Evolutionary conservation across 2,329 filamentous ascomycete genomes (phyloP).

Genomic region (Elsinoe arachidis): DNA sequence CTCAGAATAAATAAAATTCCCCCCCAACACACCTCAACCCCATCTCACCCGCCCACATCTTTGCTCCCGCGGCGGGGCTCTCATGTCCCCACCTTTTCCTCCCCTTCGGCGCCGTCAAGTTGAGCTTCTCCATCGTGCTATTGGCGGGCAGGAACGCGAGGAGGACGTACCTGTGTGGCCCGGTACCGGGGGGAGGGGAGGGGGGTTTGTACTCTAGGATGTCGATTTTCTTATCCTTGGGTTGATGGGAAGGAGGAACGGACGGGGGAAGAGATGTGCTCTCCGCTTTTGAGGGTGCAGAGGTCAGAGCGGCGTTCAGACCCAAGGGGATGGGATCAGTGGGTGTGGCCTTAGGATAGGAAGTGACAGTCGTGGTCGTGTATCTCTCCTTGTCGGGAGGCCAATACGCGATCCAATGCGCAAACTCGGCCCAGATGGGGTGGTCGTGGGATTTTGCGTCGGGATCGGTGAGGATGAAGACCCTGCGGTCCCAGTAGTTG

Average conservation of each 20-base stretch:
- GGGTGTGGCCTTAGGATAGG: too few species aligned
- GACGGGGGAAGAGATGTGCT: background rate
- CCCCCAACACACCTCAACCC: constrained; percentile 39
- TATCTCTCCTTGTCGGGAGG: constrained; percentile 18
- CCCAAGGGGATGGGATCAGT: too few species aligned
- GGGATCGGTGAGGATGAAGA: constrained; percentile 48
- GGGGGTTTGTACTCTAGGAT: constrained; percentile 46
- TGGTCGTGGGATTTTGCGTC: constrained; percentile 48
- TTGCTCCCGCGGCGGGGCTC: constrained; percentile 41
- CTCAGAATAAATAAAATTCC: constrained; percentile 41
- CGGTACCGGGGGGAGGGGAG: constrained; percentile 46
- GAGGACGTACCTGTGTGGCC: constrained; percentile 51
- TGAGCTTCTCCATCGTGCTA: constrained; percentile 33
- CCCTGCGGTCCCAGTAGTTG: constrained; percentile 33
- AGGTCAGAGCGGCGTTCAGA: too few species aligned
- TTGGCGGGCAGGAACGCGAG: constrained; percentile 41
- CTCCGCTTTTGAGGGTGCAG: too few species aligned
- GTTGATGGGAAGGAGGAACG: background rate
- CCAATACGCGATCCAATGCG: constrained; percentile 45
- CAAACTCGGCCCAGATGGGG: constrained; percentile 50
- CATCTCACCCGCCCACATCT: constrained; percentile 43
- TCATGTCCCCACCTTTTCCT: constrained; percentile 49
- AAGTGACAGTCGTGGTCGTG: background rate
- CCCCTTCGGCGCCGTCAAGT: constrained; percentile 40
- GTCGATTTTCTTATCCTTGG: constrained; percentile 24